Evolutionary conservation across 1,139 yeast genomes (phyloP).

Genomic region (Sugiyamaella pinicola): DNA sequence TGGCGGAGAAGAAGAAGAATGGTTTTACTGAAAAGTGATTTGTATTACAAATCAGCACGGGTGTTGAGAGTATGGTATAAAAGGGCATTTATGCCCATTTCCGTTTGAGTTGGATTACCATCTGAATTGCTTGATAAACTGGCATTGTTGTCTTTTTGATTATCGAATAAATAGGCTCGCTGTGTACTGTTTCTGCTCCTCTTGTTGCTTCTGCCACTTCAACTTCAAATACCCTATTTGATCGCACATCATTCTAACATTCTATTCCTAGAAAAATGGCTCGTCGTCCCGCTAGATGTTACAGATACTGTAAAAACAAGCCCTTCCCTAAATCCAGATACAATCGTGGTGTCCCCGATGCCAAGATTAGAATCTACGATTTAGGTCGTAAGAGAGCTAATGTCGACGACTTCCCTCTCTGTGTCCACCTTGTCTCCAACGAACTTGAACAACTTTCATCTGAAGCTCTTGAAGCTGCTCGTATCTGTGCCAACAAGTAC

Average conservation of each 20-base stretch:
- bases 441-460: conserved; percentile 99
- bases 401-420: conserved; percentile 99
- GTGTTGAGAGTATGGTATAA: neutral
- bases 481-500: conserved; percentile 99
- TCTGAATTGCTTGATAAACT: too few species aligned
- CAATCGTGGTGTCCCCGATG: conserved; percentile 99
- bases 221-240: too few species aligned
- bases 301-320: conserved; percentile 99
- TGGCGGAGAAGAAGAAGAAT: neutral
- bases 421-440: conserved; percentile 98
- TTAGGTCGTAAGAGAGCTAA: conserved; percentile 99
- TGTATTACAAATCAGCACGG: conserved; percentile 1
- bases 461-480: conserved; percentile 99
- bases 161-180: too few species aligned
- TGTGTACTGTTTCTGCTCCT: too few species aligned
- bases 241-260: too few species aligned
- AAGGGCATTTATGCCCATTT: too few species aligned
- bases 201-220: too few species aligned
- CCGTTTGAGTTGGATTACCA: too few species aligned
- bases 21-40: neutral
- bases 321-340: conserved; percentile 99
- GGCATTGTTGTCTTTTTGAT: too few species aligned
- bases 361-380: conserved; percentile 98
- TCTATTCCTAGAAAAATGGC: conserved; percentile 67
- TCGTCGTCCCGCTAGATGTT: conserved; percentile 99